Base-by-base conservation (phyloP, 2,329 filamentous ascomycete genomes). In the Fusarium transvaalense region DNA sequence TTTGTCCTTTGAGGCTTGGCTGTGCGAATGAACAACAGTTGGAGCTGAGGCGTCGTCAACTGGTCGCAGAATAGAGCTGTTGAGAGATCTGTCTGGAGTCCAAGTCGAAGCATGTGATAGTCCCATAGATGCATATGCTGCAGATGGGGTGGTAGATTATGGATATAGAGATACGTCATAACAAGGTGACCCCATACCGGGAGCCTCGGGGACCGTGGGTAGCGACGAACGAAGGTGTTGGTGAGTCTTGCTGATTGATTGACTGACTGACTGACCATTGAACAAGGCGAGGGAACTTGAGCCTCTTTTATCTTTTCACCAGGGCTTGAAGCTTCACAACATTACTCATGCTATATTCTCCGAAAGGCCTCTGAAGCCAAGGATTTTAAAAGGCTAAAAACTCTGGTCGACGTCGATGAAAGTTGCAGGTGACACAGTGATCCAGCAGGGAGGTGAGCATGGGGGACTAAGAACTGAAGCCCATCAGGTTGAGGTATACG, bases 61-160 rank as follows among this genome's bases (percentile, higher is more conserved):
- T 23, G 34, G 53, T 46, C 35, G 60, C 43, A 59, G n/a, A 64
- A 41, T 41, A 65, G 61, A 66, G 61, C 50, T 69, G 66, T 66
- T 66, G 61, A 52, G 64, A 45, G 31, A 29, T 35, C 37, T 57
- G 43, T 35, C 37, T 57, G 43, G 48, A 53, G 45, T 47, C 41
- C 29, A 51, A 57, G 42, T 64, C 43, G 25, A 74, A 73, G 71
- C 71, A 74, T 74, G 71, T 74, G 71, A 74, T 71, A 64, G 59
- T 71, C 53, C 66, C 41, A 53, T 73, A 74, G 61, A 58, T 71
- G 71, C 68, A 71, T 72, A 71, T 39, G 35, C 41, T 56, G 56
- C 50, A 54, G 41, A 63, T 61, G 48, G 42, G 46, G 46, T 56
- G 43, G 51, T 21, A 64, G 42, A 55, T 43, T 59, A 64, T 66